A percentile compares a stretch with the other conserved stretches of the same genome.
Evolutionary conservation across 805 yeast species (phyloP).

Genomic region (Saturnispora halmiae): DNA sequence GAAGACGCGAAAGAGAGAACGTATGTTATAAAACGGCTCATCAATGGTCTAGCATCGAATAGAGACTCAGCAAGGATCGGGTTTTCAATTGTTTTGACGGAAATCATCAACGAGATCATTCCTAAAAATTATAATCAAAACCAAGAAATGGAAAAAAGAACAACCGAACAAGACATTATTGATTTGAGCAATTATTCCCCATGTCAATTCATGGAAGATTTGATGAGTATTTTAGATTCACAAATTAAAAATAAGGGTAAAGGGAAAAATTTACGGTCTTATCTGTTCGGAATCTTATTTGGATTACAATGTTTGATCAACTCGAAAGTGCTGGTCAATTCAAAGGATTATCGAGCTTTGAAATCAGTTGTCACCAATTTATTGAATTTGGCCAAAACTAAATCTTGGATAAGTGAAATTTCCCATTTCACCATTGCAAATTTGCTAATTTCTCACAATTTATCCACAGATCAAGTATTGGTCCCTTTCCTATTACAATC

Average conservation of each 20-base stretch:
- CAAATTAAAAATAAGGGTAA: constrained; percentile 39
- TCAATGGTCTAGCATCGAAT: constrained; percentile 73
- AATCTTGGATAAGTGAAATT: constrained; percentile 84
- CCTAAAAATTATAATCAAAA: not conserved
- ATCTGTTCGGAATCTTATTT: constrained; percentile 74
- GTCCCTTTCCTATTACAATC: constrained; percentile 27
- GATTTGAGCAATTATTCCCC: constrained; percentile 29
- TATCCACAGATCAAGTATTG: constrained; percentile 15
- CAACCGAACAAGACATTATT: not conserved
- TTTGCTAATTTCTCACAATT: constrained; percentile 29
- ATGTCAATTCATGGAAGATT: constrained; percentile 29
- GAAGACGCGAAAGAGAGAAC: constrained; percentile 55
- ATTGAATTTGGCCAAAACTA: constrained; percentile 49
- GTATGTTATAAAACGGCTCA: constrained; percentile 69
- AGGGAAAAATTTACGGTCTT: constrained; percentile 77
- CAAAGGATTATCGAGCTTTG: constrained; percentile 21
- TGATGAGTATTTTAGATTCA: constrained; percentile 30
- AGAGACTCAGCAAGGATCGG: constrained; percentile 83
- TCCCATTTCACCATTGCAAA: constrained; percentile 61
- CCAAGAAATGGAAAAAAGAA: no score
- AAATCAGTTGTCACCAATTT: constrained; percentile 36
- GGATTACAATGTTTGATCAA: constrained; percentile 72
- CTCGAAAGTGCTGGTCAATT: constrained; percentile 29
- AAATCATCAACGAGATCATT: constrained; percentile 37
- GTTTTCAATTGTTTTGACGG: constrained; percentile 79